Evolutionary conservation across 2,329 filamentous ascomycete genomes (phyloP), one percentile per base, ranked within the genome.

Genomic region (Pseudocercospora cruenta): DNA sequence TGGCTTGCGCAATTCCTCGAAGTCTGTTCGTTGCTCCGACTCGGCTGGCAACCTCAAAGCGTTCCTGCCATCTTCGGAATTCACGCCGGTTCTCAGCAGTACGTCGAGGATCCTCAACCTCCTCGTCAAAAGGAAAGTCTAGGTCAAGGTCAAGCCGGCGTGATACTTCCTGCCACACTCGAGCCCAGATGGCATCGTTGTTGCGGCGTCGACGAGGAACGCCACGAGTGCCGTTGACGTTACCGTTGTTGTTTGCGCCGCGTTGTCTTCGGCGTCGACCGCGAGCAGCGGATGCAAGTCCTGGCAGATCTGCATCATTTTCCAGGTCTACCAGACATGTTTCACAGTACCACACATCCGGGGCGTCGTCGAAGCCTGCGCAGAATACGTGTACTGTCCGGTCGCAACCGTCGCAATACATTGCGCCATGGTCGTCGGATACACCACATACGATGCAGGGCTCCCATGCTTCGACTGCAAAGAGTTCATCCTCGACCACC

Each of bases 381-480:
- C 95, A 99, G 78, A 96, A 92, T 57, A 93, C 93, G 79, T 99
- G 95, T 74, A 94, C 97, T 51, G 91, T 87, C 36, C 90, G 89
- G 82, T 96, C 91, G 82, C 95, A 99, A 75, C 89, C 90, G 78
- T 97, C 93, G 81, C 95, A 99, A 67, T 96, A 87, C 71, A 98
- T 88, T 60, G 97, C 86, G 19, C 93, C 85, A 70, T 96, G 91
- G 78, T 94, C 88, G 71, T 95, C 93, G 71, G 89, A 85, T 59
- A 88, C 87, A 69, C 91, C 90, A 82, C 95, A 99, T 59, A 97
- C 86, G 59, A 92, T 90, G 79, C 95, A 99, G 19, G 92, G 91
- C 64, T 87, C 87, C 57, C 85, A 83, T 75, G 74, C 65, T 71
- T 87, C 85, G 58, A 86, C 83, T 67, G 94, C 88, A 47, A 83